These are phyloP conservation scores for Zasmidium angulare DNA, from an alignment of 2,329 filamentous ascomycete species.

Conservation along the genomic window DNA sequence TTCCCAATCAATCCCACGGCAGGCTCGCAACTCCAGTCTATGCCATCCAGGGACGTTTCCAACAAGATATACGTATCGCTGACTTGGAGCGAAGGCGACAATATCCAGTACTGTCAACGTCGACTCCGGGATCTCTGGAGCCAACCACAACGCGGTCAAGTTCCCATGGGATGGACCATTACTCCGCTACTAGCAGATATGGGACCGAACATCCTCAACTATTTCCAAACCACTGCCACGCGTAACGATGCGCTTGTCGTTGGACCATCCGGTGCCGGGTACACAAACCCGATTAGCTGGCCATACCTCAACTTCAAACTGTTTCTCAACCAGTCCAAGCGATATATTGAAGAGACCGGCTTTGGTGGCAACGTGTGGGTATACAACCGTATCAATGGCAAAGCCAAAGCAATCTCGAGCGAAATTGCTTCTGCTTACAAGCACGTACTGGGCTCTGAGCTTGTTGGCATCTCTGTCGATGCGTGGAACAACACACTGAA, in stretches of 20 bases:
- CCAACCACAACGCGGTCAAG: not conserved
- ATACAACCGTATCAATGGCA: constrained; percentile 9
- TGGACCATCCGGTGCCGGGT: constrained; percentile 4
- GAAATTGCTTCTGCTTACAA: not conserved
- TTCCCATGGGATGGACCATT: constrained; percentile 10
- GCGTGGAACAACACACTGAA: not conserved
- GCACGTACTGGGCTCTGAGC: not conserved
- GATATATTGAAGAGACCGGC: not conserved
- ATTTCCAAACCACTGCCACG: constrained; percentile 7
- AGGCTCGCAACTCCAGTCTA: not conserved
- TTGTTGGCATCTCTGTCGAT: constrained; percentile 1
- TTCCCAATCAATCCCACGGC: not conserved
- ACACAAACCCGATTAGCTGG: constrained; percentile 5
- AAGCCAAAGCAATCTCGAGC: not conserved
- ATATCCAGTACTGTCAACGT: constrained; percentile 9
- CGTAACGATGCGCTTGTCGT: constrained; percentile 5
- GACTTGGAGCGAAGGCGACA: constrained; percentile 10
- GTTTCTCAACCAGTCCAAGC: not conserved
- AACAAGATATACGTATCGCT: constrained; percentile 9
- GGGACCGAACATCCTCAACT: constrained; percentile 3
- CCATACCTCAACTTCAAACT: not conserved
- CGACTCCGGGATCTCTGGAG: constrained; percentile 5
- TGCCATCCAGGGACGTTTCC: too few relatives aligned
- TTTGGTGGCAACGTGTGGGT: not conserved
- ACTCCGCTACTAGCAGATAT: constrained; percentile 5